Conservation (phyloP, 1,139 yeast genomes). For the Geotrichum histeridarum region DNA sequence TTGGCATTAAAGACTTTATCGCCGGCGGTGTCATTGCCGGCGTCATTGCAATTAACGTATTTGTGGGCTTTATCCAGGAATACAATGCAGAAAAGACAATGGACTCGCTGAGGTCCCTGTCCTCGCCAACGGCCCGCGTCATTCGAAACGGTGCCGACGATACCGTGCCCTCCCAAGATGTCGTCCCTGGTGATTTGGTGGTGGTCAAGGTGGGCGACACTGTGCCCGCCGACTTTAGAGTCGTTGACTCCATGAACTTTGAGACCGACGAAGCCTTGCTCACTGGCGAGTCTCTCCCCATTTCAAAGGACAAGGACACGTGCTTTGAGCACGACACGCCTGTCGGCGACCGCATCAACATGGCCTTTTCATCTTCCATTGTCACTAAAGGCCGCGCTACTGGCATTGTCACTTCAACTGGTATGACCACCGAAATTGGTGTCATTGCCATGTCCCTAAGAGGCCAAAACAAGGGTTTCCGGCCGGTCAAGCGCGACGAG, state of each 20-base stretch:
- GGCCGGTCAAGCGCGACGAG: constrained; percentile 37
- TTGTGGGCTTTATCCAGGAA: constrained; percentile 68
- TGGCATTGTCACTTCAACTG: constrained; percentile 64
- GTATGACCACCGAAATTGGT: constrained; percentile 71
- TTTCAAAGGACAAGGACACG: constrained; percentile 49
- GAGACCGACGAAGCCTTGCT: constrained; percentile 78
- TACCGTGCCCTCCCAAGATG: constrained; percentile 59
- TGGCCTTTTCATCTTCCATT: constrained; percentile 66
- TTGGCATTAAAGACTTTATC: constrained; percentile 74
- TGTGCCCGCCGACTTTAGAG: constrained; percentile 69
- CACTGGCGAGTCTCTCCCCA: constrained; percentile 78
- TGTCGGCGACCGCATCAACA: constrained; percentile 70
- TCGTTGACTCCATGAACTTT: constrained; percentile 57
- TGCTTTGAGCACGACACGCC: constrained; percentile 50
- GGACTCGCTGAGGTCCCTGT: constrained; percentile 64
- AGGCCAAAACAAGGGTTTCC: constrained; percentile 37
- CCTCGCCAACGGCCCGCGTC: constrained; percentile 70
- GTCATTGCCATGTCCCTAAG: constrained; percentile 63
- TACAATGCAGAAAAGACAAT: constrained; percentile 72
- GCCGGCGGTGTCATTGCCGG: constrained; percentile 78
- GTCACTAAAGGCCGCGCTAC: constrained; percentile 75
- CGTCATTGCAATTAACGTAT: constrained; percentile 61
- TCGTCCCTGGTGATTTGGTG: constrained; percentile 75
- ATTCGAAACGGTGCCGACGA: constrained; percentile 57
- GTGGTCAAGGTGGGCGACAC: constrained; percentile 69